Evolutionary conservation across 768 basidiomycete genomes (phyloP).

Genomic region (Phylloporus sp.): DNA sequence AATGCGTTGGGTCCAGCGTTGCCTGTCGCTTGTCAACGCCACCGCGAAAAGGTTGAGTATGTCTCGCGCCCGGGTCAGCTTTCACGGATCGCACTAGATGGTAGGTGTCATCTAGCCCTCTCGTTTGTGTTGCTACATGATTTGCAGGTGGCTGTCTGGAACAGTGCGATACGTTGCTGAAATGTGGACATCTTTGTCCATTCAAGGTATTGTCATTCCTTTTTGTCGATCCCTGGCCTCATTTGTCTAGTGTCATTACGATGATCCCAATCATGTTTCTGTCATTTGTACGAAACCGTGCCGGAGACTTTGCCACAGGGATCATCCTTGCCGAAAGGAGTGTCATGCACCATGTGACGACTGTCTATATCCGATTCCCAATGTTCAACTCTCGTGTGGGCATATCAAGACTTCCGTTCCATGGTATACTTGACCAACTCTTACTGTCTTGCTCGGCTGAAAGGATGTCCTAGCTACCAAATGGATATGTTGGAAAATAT

Average conservation of each 20-base stretch:
- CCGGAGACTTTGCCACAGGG: constrained; percentile 46
- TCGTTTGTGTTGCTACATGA: not conserved
- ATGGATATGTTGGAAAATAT: constrained; percentile 43
- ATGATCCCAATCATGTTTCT: constrained; percentile 50
- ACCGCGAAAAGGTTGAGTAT: constrained; percentile 40
- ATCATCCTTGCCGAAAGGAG: constrained; percentile 54
- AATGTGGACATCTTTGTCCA: constrained; percentile 64
- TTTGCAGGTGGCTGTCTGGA: constrained; percentile 57
- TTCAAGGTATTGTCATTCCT: constrained; percentile 46
- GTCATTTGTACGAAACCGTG: constrained; percentile 49
- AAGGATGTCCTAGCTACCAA: constrained; percentile 35
- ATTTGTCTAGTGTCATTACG: constrained; percentile 51
- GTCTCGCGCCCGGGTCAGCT: constrained; percentile 53
- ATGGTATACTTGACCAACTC: constrained; percentile 39
- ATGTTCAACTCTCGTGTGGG: constrained; percentile 55
- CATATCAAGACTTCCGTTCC: constrained; percentile 42
- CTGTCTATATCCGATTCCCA: constrained; percentile 45
- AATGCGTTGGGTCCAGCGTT: constrained; percentile 49
- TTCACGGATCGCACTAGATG: constrained; percentile 50
- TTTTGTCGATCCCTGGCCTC: not conserved
- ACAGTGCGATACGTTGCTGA: constrained; percentile 49
- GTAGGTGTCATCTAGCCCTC: constrained; percentile 27
- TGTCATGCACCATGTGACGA: constrained; percentile 53
- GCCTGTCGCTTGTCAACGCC: constrained; percentile 55
- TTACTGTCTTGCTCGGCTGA: not conserved